Base-by-base conservation (phyloP, 345 rosid species). In the Psidium friedrichsthalianum region DNA sequence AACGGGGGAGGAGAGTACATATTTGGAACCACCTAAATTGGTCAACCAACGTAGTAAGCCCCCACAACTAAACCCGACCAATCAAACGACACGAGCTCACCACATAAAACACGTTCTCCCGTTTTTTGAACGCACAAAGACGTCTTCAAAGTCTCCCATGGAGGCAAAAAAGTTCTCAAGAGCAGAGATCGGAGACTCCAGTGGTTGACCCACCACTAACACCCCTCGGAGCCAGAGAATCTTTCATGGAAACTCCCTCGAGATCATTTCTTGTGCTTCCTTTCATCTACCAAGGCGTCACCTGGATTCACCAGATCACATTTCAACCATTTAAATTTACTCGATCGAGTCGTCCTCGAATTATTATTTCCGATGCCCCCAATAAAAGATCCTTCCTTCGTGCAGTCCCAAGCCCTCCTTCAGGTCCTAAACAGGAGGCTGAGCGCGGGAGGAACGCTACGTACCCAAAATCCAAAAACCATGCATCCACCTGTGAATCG, bases 151-250 rank as follows among this genome's bases (percentile, higher is more conserved):
- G 61, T 76, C 83, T 42, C 15, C 53, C 51, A 15, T n/a, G 51
- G 69, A 85, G 49, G 74, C 74, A 78, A 69, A 78, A 78, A 69
- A 69, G 2, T 69, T 18, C 80, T 11, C 80, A 18, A 36, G 47
- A 86, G 40, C 44, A 20, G 51, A 20, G 51, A 58, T 12, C 40
- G 27, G 18, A 49, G 83, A 69, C 61, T 78, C 74, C 25, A 82
- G 84, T 86, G 85, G 87, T 82, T 86, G 83, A 86, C 87, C 87
- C 87, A 86, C 64, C 87, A 36, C 36, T 13, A 86, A 61, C 82
- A 69, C 13, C 36, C 51, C 36, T 18, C 80, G 1, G 47, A 64
- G 47, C 25, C 47, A 64, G 47, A 18, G 3, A 18, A 69, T 36
- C 80, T 69, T 69, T 36, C 6, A 32, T 18, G 18, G 1, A 11